Base-by-base conservation (phyloP, 345 rosid genomes). In the Iberis pinnata region DNA sequence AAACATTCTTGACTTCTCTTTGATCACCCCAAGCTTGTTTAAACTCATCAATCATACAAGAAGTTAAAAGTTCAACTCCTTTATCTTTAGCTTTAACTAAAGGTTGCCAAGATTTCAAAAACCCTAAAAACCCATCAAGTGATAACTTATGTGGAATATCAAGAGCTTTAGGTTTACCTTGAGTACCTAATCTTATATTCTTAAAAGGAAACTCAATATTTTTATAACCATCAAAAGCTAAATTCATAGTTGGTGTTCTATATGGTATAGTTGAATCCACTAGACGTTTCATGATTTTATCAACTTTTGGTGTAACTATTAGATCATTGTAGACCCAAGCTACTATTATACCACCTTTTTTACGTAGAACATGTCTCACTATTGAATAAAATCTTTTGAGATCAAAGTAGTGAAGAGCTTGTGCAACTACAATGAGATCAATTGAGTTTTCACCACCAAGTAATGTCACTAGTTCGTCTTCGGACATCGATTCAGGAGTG, bases 131-230 rank as follows among this genome's bases (percentile, higher is more conserved):
- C 18, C 80, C 84, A n/a, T 77, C 55, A 11, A 79, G 75, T 1
- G 83, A 72, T 56, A 76, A 55, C 73, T 66, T 63, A 43, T 64
- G 77, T 1, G 76, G 75, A 10, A 81, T 74, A 14, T 77, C 73
- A 27, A 84, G 58, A 9, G 42, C 71, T 70, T 64, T 4, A 2
- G 83, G 88, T 43, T 60, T 24, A 27, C 88, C 82, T 58, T 77
- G 75, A 1, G 49, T 56, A 12, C 86, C 88, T 17, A 81, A 56
- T 5, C 79, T 77, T 10, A 76, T 70, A 13, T 64, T 44, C 56
- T 76, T 65, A 7, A 83, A 83, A 1, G 87, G 80, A 40, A 84
- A 84, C 1, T 87, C 79, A 50, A 84, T 72, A 0, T 67, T 74
- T 48, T 9, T 73, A 43, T 78, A 78, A 0, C 70, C 77, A 17